Evolutionary conservation across 345 rosid species (phyloP), one percentile per base, ranked within the genome.

Genomic region (Iberis pinnata): DNA sequence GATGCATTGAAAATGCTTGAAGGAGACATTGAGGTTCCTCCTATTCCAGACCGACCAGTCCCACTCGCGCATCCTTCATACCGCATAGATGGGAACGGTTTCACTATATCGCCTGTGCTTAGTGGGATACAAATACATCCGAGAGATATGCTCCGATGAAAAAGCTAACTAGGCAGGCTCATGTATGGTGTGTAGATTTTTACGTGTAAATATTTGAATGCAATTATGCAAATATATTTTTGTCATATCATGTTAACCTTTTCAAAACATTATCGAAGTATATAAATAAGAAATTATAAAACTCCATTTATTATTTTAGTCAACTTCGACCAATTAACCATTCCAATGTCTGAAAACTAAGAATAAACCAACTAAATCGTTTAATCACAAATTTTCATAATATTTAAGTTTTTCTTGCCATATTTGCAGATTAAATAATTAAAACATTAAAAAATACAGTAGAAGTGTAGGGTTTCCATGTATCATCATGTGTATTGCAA

Each of bases 1-100:
- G 96, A 84, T 43, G 96, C 98, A 12, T 60, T 90, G 60, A 87
- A 75, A 65, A 84, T 90, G 98, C 67, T 90, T 38, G 95, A 90
- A 76, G 96, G 95, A 32, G 98, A 31, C 16, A 73, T 79, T 18
- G 95, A 90, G 53, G 92, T 87, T 46, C 95, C 95, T 9, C 53
- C 75, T 0, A 74, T 87, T 44, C 89, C 96, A 0, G 93, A 89
- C 38, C 73, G 93, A 55, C 95, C 97, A 13, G 51, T 64, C 54
- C 74, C 74, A 6, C 83, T 68, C 4, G 48, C 68, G 2, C 68
- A 61, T 50, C 68, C 68, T 27, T 68, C 73, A 0, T 68, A 61
- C 54, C 56, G 64, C 4, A 19, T 43, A 18, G 73, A 68, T 2
- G 68, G 68, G 0, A 56, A 55, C 20, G 73, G 63, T 17, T 56